Conservation (phyloP, 2,329 filamentous ascomycete genomes). For the Macroventuria anomochaeta region DNA sequence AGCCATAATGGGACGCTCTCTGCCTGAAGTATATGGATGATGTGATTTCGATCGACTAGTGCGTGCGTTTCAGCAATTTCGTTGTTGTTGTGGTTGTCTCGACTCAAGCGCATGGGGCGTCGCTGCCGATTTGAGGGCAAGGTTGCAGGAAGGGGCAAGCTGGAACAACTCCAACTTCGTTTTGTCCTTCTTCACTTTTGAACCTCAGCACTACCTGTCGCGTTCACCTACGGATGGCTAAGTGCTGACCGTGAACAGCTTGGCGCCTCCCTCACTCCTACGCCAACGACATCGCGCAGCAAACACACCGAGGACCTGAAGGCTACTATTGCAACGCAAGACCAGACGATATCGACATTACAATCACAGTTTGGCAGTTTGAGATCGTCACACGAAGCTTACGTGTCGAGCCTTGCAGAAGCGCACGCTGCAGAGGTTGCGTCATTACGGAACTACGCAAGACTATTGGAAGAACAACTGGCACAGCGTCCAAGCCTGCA, state of each 20-base stretch:
- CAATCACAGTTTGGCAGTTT: conserved; percentile 47
- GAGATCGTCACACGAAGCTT: conserved; percentile 49
- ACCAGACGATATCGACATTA: conserved; percentile 42
- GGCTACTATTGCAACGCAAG: conserved; percentile 39
- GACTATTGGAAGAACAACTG: conserved; percentile 47
- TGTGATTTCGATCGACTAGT: neutral
- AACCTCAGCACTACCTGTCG: neutral
- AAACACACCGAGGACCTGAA: conserved; percentile 39
- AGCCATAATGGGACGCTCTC: conserved; percentile 21
- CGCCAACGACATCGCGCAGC: conserved; percentile 21
- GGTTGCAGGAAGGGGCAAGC: neutral
- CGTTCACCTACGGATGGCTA: neutral
- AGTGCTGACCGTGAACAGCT: conserved; percentile 28
- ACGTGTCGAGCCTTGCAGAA: conserved; percentile 45
- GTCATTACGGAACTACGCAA: conserved; percentile 48
- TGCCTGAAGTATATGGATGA: conserved; percentile 26
- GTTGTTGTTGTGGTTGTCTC: conserved; percentile 2
- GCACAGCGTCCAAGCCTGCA: conserved; percentile 35
- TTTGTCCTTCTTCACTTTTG: neutral
- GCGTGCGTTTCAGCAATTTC: conserved; percentile 3
- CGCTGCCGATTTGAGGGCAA: neutral
- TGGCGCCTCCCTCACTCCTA: conserved; percentile 18
- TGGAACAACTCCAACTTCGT: neutral
- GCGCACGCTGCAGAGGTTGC: conserved; percentile 51
- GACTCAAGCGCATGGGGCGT: neutral